Conservation (phyloP, 768 basidiomycete species). For the Leccinum aurantiacum region DNA sequence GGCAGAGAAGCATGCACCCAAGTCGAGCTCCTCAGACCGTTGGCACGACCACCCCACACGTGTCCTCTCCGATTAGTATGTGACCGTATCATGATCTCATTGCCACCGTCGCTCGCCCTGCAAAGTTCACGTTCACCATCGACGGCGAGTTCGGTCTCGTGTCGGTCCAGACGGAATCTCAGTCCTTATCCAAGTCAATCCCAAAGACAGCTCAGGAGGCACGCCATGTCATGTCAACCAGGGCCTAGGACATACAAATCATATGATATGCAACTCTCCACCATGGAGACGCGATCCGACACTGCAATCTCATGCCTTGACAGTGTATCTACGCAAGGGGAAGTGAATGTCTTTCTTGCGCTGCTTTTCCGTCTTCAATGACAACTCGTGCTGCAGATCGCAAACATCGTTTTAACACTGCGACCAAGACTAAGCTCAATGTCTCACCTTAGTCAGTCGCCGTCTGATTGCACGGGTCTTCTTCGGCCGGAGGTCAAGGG, state of each 20-base stretch:
- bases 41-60: slow-evolving; percentile 18
- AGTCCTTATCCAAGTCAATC: slow-evolving; percentile 5
- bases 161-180: neutral
- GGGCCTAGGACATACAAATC: slow-evolving; percentile 42
- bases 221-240: slow-evolving; percentile 35
- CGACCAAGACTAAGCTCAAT: neutral
- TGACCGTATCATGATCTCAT: neutral
- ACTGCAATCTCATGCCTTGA: slow-evolving; percentile 70
- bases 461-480: slow-evolving; percentile 98
- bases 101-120: neutral
- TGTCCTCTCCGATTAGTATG: slow-evolving; percentile 13
- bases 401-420: slow-evolving; percentile 6
- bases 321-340: slow-evolving; percentile 90
- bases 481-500: slow-evolving; percentile 96
- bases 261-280: slow-evolving; percentile 19
- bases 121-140: neutral
- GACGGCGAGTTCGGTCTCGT: neutral
- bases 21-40: neutral
- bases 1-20: slow-evolving; percentile 1
- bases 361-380: slow-evolving; percentile 88
- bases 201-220: slow-evolving; percentile 17
- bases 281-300: slow-evolving; percentile 22
- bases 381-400: slow-evolving; percentile 67
- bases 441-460: slow-evolving; percentile 81
- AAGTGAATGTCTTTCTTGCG: slow-evolving; percentile 95